Base-by-base conservation (phyloP, 1,284 basidiomycete genomes). In the Chondrostereum purpureum region DNA sequence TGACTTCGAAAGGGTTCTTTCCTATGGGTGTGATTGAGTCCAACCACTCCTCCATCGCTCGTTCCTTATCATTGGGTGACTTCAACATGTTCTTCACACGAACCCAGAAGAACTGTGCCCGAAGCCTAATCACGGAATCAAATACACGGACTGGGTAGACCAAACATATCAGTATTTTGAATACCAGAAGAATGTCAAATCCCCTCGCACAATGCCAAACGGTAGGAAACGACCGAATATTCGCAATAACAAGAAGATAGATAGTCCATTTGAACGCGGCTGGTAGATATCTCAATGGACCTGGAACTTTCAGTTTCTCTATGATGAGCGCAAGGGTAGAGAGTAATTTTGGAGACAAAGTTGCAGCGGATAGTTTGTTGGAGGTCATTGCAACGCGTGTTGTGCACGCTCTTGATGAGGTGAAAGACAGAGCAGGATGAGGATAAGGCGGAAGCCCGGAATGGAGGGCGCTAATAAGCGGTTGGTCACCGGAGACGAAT, bases 161-260 rank as follows among this genome's bases (percentile, higher is more conserved):
- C 27, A 8, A 16, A 12, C 8, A 39, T 18, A 37, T n/a, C 42
- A 40, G 41, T 35, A 27, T 19, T 11, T 27, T 23, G 20, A 36
- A 18, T 12, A 20, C 16, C 19, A 17, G 5, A 38, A 38, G 6
- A 21, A 19, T 22, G 23, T 42, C 39, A n/a, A n/a, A n/a, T n/a
- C n/a, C n/a, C n/a, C n/a, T n/a, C n/a, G 56, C 57, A 85, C 83
- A 51, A 53, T 86, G 83, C 83, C 83, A 87, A 22, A 64, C 64
- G 18, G 83, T 60, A 1, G 83, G 83, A 55, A 77, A 71, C 5
- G 79, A 80, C 11, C 77, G 70, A 17, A 64, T 51, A 46, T 85
- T 85, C 21, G 78, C 39, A 11, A 83, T 51, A 20, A 78, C 54
- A 1, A 76, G 43, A 5, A 50, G 13, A 2, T 20, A 19, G 4